phyloP scores from a whole-genome alignment of 2,329 filamentous ascomycete genomes.

The Cordyceps cateniannulata region DNA sequence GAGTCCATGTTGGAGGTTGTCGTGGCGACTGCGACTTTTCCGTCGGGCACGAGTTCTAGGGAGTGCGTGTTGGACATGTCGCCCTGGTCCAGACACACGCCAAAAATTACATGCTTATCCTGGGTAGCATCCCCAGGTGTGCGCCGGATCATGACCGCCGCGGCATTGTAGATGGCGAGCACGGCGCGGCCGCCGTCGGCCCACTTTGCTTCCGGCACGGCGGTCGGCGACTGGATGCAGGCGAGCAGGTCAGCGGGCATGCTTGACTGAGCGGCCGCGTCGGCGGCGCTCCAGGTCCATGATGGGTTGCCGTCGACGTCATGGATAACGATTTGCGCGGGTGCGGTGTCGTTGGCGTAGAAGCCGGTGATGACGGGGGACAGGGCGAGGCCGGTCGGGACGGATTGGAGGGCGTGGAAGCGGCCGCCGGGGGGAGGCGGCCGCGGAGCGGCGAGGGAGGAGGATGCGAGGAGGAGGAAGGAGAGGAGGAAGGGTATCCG shows the following conservation, averaged over 20 bases:
- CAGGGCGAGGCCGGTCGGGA: neutral
- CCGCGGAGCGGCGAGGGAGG: neutral
- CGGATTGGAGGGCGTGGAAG: neutral
- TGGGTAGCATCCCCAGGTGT: neutral
- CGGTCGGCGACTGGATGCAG: neutral
- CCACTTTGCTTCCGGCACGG: slow-evolving; percentile 7
- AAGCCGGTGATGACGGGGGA: neutral
- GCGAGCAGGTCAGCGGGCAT: slow-evolving; percentile 1
- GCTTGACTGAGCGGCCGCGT: neutral
- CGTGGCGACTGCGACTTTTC: neutral
- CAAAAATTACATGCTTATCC: slow-evolving; percentile 4
- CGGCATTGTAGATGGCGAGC: slow-evolving; percentile 4
- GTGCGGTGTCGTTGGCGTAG: neutral
- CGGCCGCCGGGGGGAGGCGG: neutral
- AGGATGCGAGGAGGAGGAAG: neutral
- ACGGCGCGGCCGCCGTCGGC: neutral
- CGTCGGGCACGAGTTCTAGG: slow-evolving; percentile 9
- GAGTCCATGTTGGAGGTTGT: neutral
- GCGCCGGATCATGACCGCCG: slow-evolving; percentile 2
- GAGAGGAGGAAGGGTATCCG: neutral
- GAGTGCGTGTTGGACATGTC: slow-evolving; percentile 7
- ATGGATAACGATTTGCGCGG: slow-evolving; percentile 3
- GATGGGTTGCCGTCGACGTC: neutral
- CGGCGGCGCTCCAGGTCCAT: slow-evolving; percentile 4
- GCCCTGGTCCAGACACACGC: slow-evolving; percentile 1